phyloP scores from a whole-genome alignment of 129 eudicot genomes.

The Erigeron canadensis region DNA sequence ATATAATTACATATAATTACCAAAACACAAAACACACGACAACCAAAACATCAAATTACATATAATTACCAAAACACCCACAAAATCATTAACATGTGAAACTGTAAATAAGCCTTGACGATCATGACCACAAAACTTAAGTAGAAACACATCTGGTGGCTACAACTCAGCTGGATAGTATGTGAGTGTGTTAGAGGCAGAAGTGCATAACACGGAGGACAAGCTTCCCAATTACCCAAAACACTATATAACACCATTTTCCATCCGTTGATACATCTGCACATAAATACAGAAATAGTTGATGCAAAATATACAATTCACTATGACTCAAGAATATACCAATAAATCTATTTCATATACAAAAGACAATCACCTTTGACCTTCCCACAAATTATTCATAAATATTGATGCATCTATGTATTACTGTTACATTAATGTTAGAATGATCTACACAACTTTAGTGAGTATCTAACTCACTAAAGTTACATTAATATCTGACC shows the following conservation, averaged over 20 bases:
- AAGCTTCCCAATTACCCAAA: slow-evolving; percentile 76
- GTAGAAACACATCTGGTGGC: slow-evolving; percentile 81
- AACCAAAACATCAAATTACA: slow-evolving; percentile 3
- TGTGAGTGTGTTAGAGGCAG: slow-evolving; percentile 72
- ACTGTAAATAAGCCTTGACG: slow-evolving; percentile 55
- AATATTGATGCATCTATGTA: no score
- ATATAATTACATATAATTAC: no score
- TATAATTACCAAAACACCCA: not conserved
- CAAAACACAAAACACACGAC: slow-evolving; percentile 10
- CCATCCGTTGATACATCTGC: slow-evolving; percentile 91
- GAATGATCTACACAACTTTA: no score
- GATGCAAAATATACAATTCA: not conserved
- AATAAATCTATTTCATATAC: no score
- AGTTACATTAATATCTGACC: no score
- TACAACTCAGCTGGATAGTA: slow-evolving; percentile 57
- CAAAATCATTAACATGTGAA: not conserved
- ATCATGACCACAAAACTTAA: slow-evolving; percentile 73
- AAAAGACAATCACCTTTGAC: no score
- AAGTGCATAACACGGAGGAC: slow-evolving; percentile 86
- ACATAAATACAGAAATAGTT: slow-evolving; percentile 6
- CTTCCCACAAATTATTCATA: no score
- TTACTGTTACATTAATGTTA: no score
- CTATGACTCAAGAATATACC: not conserved
- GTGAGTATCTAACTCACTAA: no score
- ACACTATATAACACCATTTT: slow-evolving; percentile 87